Evolutionary conservation across 164 flowering plant genomes (phyloP).

Genomic region (Tetracentron sinense): DNA sequence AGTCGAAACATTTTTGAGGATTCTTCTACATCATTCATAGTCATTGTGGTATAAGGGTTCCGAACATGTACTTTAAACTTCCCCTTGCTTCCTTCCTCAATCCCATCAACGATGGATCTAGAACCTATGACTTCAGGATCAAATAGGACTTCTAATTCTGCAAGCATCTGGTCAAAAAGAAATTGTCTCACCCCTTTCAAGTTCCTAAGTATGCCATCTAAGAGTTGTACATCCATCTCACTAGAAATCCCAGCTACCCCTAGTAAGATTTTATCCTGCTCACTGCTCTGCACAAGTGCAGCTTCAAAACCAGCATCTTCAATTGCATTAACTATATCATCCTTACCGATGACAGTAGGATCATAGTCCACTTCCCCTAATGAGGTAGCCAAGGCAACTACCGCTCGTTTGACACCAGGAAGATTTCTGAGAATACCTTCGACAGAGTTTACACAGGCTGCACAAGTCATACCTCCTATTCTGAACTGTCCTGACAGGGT

Average conservation of each 20-base stretch:
- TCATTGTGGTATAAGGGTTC: conserved; percentile 73
- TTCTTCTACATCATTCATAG: conserved; percentile 62
- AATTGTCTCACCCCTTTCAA: conserved; percentile 74
- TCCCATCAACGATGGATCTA: conserved; percentile 70
- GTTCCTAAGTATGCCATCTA: conserved; percentile 57
- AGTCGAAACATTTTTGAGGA: conserved; percentile 76
- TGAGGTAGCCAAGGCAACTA: conserved; percentile 87
- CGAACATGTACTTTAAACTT: conserved; percentile 53
- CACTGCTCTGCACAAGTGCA: conserved; percentile 75
- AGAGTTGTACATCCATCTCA: conserved; percentile 55
- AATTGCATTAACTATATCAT: conserved; percentile 76
- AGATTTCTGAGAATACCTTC: conserved; percentile 80
- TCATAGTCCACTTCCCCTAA: conserved; percentile 94
- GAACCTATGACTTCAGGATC: conserved; percentile 79
- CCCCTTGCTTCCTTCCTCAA: conserved; percentile 59
- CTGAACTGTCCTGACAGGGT: conserved; percentile 77
- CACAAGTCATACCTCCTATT: conserved; percentile 99
- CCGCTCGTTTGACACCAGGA: conserved; percentile 86
- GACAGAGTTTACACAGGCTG: conserved; percentile 91
- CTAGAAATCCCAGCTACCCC: conserved; percentile 52
- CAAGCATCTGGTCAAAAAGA: conserved; percentile 36
- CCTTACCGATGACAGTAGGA: conserved; percentile 63
- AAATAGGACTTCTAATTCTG: conserved; percentile 64
- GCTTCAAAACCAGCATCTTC: conserved; percentile 98
- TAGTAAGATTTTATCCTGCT: conserved; percentile 65